Base-by-base conservation (phyloP, 768 basidiomycete species). In the Auricularia heimuer region DNA sequence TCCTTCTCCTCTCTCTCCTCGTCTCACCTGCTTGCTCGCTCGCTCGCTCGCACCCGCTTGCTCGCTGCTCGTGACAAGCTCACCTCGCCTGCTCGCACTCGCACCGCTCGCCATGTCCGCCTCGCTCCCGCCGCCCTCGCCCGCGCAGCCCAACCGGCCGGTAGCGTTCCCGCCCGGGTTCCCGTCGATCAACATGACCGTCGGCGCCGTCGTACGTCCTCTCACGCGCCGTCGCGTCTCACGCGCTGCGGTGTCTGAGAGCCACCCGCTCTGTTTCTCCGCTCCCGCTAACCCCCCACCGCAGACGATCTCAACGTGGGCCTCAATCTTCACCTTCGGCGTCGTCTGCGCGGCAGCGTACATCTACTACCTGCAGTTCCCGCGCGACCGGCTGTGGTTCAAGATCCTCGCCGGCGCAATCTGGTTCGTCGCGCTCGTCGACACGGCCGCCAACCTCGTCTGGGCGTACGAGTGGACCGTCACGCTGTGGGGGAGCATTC, bases 401-500 rank as follows among this genome's bases (percentile, higher is more conserved):
- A 60, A 60, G 56, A 6, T 60, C 10, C 24, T 60, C 4, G 56
- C 34, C 1, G 21, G 11, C 34, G 29, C 29, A 1, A 34, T 60
- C 56, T 60, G 56, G 56, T 10, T 60, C 56, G 16, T 60, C 24
- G 24, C 29, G 16, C 24, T 29, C 8, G 14, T 34, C 24, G 56
- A 60, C 29, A 60, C 56, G 29, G 34, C 33, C 56, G 24, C 14
- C 7, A 33, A 35, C 29, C 12, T 24, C 14, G 24, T 60, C 34
- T 60, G 56, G 56, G 34, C 29, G 29, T 60, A 60, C 34, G 56
- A 60, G 29, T 60, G 56, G 56, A 60, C 56, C 24, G 56, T 60
- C 56, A 60, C 29, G 56, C 34, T 60, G 1, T 60, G 56, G 56
- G 56, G 56, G 14, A 29, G 16, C 11, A 60, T 60, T 3, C 56